These are phyloP conservation scores for button mushroom (Agaricus bisporus) DNA, from an alignment of 768 basidiomycete genomes.

Conservation along the genomic window DNA sequence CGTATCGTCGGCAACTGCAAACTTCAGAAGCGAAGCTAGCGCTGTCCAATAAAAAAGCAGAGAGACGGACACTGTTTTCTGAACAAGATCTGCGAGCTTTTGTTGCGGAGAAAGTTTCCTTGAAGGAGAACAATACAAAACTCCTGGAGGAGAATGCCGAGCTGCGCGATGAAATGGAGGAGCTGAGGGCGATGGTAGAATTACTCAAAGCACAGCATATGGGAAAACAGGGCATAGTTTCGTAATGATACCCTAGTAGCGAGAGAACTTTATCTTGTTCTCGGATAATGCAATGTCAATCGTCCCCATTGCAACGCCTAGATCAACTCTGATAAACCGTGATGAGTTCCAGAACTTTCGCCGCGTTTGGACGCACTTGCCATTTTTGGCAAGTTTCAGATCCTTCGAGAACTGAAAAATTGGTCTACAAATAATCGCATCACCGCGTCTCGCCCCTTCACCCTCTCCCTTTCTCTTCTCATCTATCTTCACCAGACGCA, in stretches of 20 bases:
- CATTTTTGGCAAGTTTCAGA: constrained; percentile 40
- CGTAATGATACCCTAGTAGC: constrained; percentile 32
- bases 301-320: not conserved
- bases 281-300: not conserved
- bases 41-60: constrained; percentile 38
- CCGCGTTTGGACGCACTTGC: constrained; percentile 22
- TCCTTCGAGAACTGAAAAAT: constrained; percentile 43
- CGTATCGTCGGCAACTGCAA: constrained; percentile 54
- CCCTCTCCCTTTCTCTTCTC: constrained; percentile 18
- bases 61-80: constrained; percentile 22
- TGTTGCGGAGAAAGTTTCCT: constrained; percentile 36
- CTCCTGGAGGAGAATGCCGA: constrained; percentile 52
- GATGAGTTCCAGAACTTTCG: constrained; percentile 38
- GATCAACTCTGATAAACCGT: not conserved
- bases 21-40: constrained; percentile 52
- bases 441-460: constrained; percentile 18
- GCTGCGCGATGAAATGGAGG: constrained; percentile 43
- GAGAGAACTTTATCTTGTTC: not conserved
- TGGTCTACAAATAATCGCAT: constrained; percentile 28
- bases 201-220: constrained; percentile 51
- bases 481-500: constrained; percentile 11
- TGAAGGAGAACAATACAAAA: constrained; percentile 44
- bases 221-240: constrained; percentile 35
- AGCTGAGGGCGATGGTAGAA: constrained; percentile 68
- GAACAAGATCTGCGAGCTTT: constrained; percentile 39